These are phyloP conservation scores for Monosporascus sp. DNA, from an alignment of 2,329 filamentous ascomycete genomes.

Conservation along the genomic window DNA sequence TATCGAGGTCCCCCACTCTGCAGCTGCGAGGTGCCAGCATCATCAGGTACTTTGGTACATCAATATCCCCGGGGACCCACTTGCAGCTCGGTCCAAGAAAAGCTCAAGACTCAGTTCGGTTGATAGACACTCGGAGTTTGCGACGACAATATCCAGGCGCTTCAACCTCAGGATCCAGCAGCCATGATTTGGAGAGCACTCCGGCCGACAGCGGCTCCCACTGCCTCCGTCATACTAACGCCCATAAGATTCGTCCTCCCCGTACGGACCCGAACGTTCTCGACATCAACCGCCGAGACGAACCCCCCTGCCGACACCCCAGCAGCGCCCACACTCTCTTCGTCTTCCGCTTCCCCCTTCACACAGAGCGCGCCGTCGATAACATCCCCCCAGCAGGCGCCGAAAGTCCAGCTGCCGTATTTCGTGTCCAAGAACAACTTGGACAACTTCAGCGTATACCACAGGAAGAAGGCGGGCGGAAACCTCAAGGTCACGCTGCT, in stretches of 20 bases:
- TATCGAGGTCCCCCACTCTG: no score
- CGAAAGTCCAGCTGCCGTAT: constrained; percentile 51
- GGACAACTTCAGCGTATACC: constrained; percentile 72
- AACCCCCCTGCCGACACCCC: constrained; percentile 1
- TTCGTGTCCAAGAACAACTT: constrained; percentile 66
- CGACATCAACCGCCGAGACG: constrained; percentile 4
- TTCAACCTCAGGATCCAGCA: not conserved
- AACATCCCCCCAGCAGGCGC: constrained; percentile 15
- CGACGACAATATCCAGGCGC: not conserved
- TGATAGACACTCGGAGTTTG: not conserved
- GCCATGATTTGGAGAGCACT: constrained; percentile 17
- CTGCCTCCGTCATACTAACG: constrained; percentile 3
- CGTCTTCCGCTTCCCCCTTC: not conserved
- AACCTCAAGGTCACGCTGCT: constrained; percentile 70
- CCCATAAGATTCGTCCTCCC: constrained; percentile 8
- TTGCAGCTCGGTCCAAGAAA: not conserved
- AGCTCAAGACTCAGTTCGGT: not conserved
- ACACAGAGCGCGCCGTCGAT: constrained; percentile 3
- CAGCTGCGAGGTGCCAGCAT: not conserved
- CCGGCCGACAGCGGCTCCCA: constrained; percentile 14
- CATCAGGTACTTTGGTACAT: not conserved
- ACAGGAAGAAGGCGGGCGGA: constrained; percentile 65
- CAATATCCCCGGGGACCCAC: not conserved
- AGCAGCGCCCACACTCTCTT: constrained; percentile 1
- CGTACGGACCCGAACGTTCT: constrained; percentile 11